A percentile compares a stretch with the other conserved stretches of the same genome.
These are phyloP conservation scores for Exophiala alcalophila DNA, from an alignment of 2,329 filamentous ascomycete genomes.

Conservation along the genomic window DNA sequence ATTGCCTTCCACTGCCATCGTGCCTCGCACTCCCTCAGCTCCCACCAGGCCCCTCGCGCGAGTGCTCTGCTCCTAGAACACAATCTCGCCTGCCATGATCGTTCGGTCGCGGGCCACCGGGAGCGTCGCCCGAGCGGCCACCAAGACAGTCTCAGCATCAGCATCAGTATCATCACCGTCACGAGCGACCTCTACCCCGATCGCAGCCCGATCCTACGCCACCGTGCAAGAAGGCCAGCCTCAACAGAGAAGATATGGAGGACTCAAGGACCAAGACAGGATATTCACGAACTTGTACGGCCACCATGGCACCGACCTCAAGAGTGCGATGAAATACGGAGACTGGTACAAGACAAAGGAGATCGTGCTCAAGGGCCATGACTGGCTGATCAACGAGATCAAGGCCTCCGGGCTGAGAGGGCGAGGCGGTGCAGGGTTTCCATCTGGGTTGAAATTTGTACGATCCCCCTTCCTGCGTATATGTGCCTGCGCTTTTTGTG, in stretches of 20 bases:
- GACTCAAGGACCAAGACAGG: conserved; percentile 90
- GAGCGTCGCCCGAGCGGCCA: conserved; percentile 32
- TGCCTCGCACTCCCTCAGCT: not conserved
- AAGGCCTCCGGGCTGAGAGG: conserved; percentile 95
- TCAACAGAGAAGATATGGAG: conserved; percentile 71
- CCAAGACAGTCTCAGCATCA: conserved; percentile 47
- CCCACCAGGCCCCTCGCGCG: conserved; percentile 3
- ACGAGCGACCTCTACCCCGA: conserved; percentile 36
- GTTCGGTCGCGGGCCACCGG: conserved; percentile 32
- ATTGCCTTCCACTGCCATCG: conserved; percentile 6
- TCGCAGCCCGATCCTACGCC: conserved; percentile 67
- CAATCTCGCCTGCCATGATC: conserved; percentile 25
- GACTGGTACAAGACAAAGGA: conserved; percentile 99
- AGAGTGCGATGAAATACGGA: conserved; percentile 94
- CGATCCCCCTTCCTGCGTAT: conserved; percentile 38
- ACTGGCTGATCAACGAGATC: conserved; percentile 97
- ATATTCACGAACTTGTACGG: conserved; percentile 99
- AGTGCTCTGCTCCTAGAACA: conserved; percentile 2
- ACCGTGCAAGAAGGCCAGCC: conserved; percentile 72
- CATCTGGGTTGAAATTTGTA: conserved; percentile 98
- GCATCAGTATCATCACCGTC: conserved; percentile 31
- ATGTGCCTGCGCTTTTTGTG: no score
- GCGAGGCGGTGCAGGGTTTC: conserved; percentile 95
- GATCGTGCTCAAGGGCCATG: conserved; percentile 92
- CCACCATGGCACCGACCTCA: conserved; percentile 84